Base-by-base conservation (phyloP, 805 yeast genomes). In the Blastobotrys terrestris region DNA sequence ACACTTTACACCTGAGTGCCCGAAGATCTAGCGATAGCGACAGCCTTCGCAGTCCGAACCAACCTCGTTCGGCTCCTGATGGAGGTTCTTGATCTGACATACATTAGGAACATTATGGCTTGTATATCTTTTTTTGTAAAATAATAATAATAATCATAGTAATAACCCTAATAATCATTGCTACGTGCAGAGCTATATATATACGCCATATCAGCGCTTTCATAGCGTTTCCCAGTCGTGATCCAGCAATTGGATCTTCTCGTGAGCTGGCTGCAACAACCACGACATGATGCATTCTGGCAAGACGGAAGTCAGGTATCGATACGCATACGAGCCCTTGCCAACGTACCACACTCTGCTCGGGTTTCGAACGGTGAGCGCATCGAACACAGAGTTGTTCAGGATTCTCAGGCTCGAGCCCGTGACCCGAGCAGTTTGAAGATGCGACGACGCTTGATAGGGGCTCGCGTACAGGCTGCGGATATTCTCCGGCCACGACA, bases 401-500 rank as follows among this genome's bases (percentile, higher is more conserved):
- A 69, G 59, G 3, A 50, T 56, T 21, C 62, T 52, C 19, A 70
- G 46, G 21, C 55, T 55, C n/a, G 70, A 59, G 3, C 72, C 72
- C 4, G 60, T 53, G 3, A 69, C 53, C 20, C 65, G 58, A 40
- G 63, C 56, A 22, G 60, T 54, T 40, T 65, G 66, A 18, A 66
- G 56, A 47, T 60, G 58, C 4, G 70, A 61, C 15, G 68, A 60
- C 3, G 66, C 66, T 35, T 50, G 55, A 53, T 67, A 72, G 5
- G 68, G 62, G 13, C 59, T 57, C 1, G 71, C 73, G 51, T 72
- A 72, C 6, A 72, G 54, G 2, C 57, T 55, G 14, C 75, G 64
- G 44, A 68, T 59, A 18, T 60, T 58, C 21, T 71, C 74, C 1
- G 76, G 67, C 77, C 77, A 72, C 8, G 70, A 58, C n/a, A 72